Percentiles rank a stretch among this genome's conserved stretches.
phyloP scores from a whole-genome alignment of 2,329 filamentous ascomycete species.

The Colletotrichum melonis region DNA sequence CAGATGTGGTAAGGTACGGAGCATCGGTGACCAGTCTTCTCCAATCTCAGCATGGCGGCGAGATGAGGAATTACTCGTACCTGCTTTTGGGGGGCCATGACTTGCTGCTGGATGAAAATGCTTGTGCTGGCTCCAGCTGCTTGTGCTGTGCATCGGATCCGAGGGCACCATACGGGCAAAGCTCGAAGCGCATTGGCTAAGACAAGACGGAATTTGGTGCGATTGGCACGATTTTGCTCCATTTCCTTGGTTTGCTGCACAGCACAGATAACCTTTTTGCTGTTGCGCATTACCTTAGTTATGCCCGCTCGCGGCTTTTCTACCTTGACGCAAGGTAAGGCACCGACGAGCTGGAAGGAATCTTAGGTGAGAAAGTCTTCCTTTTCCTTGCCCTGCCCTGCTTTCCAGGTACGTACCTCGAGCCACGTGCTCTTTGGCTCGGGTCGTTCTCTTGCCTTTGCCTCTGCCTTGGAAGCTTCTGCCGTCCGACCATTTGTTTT shows the following conservation, averaged over 20 bases:
- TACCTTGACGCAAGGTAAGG: background rate
- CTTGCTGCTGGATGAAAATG: background rate
- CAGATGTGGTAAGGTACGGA: background rate
- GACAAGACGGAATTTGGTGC: slow-evolving; percentile 1
- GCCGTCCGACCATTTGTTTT: slow-evolving; percentile 9
- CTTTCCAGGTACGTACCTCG: slow-evolving; percentile 1
- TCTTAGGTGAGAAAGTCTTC: background rate
- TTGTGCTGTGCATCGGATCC: slow-evolving; percentile 18
- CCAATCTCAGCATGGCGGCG: background rate
- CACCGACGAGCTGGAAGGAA: background rate
- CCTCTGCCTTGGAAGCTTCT: background rate
- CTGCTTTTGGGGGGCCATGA: slow-evolving; percentile 9
- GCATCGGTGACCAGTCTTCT: background rate
- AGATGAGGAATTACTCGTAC: background rate
- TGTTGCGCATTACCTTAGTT: background rate
- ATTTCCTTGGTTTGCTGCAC: slow-evolving; percentile 6
- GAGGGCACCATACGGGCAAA: background rate
- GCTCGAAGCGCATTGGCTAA: slow-evolving; percentile 26
- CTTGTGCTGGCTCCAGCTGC: slow-evolving; percentile 8
- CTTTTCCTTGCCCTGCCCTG: background rate
- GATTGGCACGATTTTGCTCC: slow-evolving; percentile 21
- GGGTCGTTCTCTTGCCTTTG: slow-evolving; percentile 19
- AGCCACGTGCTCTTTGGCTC: slow-evolving; percentile 32
- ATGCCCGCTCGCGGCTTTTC: background rate
- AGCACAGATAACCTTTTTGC: slow-evolving; percentile 23